These are phyloP conservation scores for Athelia psychrophila DNA, from an alignment of 1,284 basidiomycete species.

Conservation along the genomic window DNA sequence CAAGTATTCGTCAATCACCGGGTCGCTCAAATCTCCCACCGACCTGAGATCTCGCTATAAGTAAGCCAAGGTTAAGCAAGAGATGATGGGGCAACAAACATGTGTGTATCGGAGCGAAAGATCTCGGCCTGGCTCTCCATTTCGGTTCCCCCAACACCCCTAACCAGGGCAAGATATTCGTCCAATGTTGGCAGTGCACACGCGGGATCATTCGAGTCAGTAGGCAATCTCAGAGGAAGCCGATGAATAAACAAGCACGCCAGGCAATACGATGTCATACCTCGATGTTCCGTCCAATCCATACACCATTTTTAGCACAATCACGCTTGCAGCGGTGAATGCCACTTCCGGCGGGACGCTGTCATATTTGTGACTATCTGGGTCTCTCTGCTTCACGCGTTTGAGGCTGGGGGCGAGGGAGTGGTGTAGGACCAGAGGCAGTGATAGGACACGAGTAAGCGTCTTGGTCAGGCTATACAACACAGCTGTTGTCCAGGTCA, in stretches of 20 bases:
- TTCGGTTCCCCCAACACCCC: conserved; percentile 33
- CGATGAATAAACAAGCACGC: neutral
- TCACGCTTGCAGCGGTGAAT: conserved; percentile 60
- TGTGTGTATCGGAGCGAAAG: conserved; percentile 31
- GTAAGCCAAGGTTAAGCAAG: conserved; percentile 14
- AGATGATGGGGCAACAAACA: conserved; percentile 24
- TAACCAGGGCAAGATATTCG: conserved; percentile 51
- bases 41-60: conserved; percentile 39
- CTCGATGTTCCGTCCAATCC: conserved; percentile 73
- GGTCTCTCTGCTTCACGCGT: conserved; percentile 35
- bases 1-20: conserved; percentile 64
- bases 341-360: conserved; percentile 76
- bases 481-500: conserved; percentile 39
- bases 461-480: conserved; percentile 64
- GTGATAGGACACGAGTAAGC: conserved; percentile 51
- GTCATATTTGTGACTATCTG: conserved; percentile 50
- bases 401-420: conserved; percentile 44
- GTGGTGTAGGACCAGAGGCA: conserved; percentile 61
- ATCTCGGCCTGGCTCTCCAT: conserved; percentile 23
- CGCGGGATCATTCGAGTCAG: conserved; percentile 50
- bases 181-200: conserved; percentile 57
- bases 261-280: conserved; percentile 33
- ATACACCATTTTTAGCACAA: conserved; percentile 82
- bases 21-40: conserved; percentile 50
- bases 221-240: conserved; percentile 38